Evolutionary conservation across 768 basidiomycete genomes (phyloP), one percentile per base, ranked within the genome.

Genomic region (Porpolomopsis calyptriformis): DNA sequence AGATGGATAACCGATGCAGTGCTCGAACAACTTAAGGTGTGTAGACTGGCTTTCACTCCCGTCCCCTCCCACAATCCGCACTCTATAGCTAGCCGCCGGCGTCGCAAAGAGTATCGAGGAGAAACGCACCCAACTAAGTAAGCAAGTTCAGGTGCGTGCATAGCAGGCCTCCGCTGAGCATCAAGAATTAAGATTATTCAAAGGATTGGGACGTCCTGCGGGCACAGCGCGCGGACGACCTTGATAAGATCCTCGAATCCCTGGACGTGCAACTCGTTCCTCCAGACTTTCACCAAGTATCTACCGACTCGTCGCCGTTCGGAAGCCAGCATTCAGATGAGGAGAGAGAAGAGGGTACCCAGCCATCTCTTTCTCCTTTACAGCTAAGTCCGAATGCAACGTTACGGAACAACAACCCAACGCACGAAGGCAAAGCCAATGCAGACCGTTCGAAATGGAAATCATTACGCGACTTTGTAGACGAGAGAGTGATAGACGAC

Each of bases 381-480:
- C 58, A 63, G 14, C 60, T 60, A n/a, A 73, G 65, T 53, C 68
- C 71, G 40, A 62, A 71, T 6, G 66, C 69, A 49, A 70, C 75
- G 31, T 46, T 74, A 11, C 61, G 59, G n/a, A 31, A 34, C 19
- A 41, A 38, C 18, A 18, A 4, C 16, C 40, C 34, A 3, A 25
- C 26, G 20, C 27, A 29, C 26, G 24, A 11, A 8, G 44, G 19
- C 16, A 37, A 27, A 43, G 18, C 5, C 20, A 54, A 51, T 44
- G 46, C 57, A 20, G 79, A 82, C 53, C 67, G 78, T 47, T 69
- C 66, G 33, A 70, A 66, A 25, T 89, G 87, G 87, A 90, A 87
- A 69, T 85, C 82, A 0, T 57, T 90, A 26, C 74, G 88, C 26
- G 86, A 90, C 57, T 90, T 91, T 60, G 84, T 89, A 27, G 85